These are phyloP conservation scores for Zygnema cylindricum DNA, from an alignment of 139 green algal genomes.

Conservation along the genomic window DNA sequence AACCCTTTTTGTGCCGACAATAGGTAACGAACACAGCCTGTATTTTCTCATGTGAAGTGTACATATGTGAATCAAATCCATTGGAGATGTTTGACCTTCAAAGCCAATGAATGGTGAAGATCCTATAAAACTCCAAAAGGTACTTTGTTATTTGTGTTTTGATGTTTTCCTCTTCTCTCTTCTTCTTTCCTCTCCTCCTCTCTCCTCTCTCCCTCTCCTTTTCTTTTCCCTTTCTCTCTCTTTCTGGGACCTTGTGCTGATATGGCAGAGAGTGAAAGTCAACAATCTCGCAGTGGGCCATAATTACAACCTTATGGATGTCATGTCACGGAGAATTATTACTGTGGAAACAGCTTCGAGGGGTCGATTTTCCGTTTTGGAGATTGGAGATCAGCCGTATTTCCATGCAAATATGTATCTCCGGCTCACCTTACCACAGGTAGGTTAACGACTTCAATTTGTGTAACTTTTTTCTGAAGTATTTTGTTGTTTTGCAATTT, in stretches of 20 bases:
- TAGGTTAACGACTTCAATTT: too few species aligned
- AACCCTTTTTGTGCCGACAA: too few species aligned
- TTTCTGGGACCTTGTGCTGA: background rate
- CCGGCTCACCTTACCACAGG: conserved; percentile 33
- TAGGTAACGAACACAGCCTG: too few species aligned
- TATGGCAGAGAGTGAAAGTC: conserved; percentile 27
- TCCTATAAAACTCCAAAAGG: too few species aligned
- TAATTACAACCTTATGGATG: conserved; percentile 61
- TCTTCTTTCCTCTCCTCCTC: background rate
- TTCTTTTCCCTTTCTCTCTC: background rate
- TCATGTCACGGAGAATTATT: conserved; percentile 29
- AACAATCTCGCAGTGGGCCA: conserved; percentile 20
- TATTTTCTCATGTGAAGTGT: too few species aligned
- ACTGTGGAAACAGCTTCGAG: conserved; percentile 55
- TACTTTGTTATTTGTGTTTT: too few species aligned
- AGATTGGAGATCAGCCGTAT: conserved; percentile 44
- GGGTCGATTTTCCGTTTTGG: conserved; percentile 35
- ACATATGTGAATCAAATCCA: too few species aligned
- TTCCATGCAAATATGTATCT: conserved; percentile 53
- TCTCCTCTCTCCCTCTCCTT: background rate
- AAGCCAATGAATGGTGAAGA: too few species aligned
- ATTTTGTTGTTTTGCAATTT: background rate
- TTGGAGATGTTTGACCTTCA: too few species aligned
- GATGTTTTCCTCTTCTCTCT: background rate
- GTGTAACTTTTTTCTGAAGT: background rate